Conservation (phyloP, 768 basidiomycete genomes). For the Tricholomella constricta region DNA sequence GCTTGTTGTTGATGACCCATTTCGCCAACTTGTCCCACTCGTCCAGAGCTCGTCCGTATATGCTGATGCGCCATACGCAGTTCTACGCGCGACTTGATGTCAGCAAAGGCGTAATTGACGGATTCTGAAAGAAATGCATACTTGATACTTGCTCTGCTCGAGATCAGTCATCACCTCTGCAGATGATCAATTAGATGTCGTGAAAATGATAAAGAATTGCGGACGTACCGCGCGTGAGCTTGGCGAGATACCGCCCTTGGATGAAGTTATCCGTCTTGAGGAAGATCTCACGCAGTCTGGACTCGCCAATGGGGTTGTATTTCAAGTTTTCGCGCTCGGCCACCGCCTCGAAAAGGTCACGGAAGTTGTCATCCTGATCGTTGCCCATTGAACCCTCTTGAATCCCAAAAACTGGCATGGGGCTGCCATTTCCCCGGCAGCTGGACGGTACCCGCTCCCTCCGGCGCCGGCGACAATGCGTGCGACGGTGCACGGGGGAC, state of each 20-base stretch:
- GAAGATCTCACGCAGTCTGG: slow-evolving; percentile 93
- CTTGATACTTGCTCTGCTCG: slow-evolving; percentile 98
- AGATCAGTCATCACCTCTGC: slow-evolving; percentile 95
- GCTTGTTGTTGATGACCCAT: slow-evolving; percentile 94
- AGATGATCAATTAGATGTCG: neutral
- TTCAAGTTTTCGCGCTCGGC: slow-evolving; percentile 92
- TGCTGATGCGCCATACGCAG: slow-evolving; percentile 96
- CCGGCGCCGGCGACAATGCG: slow-evolving; percentile 32
- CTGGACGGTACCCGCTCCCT: slow-evolving; percentile 39
- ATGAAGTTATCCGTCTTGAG: slow-evolving; percentile 97
- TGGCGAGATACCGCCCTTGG: slow-evolving; percentile 90
- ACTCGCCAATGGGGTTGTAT: slow-evolving; percentile 97
- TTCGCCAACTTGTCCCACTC: slow-evolving; percentile 99
- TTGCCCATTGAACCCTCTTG: neutral
- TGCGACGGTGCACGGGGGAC: slow-evolving; percentile 24
- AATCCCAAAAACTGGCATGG: slow-evolving; percentile 20
- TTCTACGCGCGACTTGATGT: slow-evolving; percentile 51
- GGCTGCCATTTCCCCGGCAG: slow-evolving; percentile 65
- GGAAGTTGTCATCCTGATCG: slow-evolving; percentile 63
- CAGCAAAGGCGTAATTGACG: neutral
- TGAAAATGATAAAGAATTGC: neutral
- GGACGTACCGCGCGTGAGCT: slow-evolving; percentile 79
- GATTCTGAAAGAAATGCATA: slow-evolving; percentile 27
- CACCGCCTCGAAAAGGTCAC: slow-evolving; percentile 60
- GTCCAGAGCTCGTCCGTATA: slow-evolving; percentile 79